These are phyloP conservation scores for Pythium grandisporangium DNA, from an alignment of 352 stramenopile species.

Conservation along the genomic window DNA sequence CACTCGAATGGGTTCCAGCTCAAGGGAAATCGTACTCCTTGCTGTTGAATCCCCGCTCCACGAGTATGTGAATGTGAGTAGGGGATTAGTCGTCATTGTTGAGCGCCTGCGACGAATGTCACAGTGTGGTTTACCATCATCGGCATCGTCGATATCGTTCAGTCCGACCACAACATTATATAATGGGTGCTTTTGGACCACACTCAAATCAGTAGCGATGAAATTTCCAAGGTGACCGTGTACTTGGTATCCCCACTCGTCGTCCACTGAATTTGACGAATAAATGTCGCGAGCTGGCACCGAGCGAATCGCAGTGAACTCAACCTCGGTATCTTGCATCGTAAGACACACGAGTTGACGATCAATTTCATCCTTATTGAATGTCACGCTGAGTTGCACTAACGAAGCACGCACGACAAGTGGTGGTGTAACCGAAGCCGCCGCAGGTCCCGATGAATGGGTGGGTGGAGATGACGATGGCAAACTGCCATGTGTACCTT, in stretches of 20 bases:
- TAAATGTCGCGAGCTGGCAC: too few relatives aligned
- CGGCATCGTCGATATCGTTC: constrained; percentile 19
- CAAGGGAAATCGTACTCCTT: constrained; percentile 35
- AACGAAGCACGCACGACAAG: constrained; percentile 48
- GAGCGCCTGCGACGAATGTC: constrained; percentile 7
- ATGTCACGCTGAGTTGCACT: constrained; percentile 66
- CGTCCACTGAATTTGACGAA: constrained; percentile 5
- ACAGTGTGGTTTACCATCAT: too few relatives aligned
- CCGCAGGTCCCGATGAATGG: background rate
- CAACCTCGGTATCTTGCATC: constrained; percentile 41
- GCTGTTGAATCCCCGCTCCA: constrained; percentile 9
- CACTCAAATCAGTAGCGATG: constrained; percentile 59
- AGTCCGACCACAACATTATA: constrained; percentile 64
- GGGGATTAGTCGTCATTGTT: constrained; percentile 1
- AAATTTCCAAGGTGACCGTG: constrained; percentile 61
- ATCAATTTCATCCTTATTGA: constrained; percentile 75
- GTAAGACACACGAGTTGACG: constrained; percentile 55
- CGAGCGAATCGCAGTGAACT: constrained; percentile 21
- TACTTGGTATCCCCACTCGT: constrained; percentile 3
- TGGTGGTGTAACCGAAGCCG: background rate
- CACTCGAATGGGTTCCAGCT: constrained; percentile 56
- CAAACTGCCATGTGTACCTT: too few relatives aligned
- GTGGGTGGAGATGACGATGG: too few relatives aligned
- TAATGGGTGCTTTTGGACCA: constrained; percentile 49
- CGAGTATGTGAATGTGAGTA: constrained; percentile 27